Conservation (phyloP, 805 yeast species). For the Hanseniaspora osmophila region DNA sequence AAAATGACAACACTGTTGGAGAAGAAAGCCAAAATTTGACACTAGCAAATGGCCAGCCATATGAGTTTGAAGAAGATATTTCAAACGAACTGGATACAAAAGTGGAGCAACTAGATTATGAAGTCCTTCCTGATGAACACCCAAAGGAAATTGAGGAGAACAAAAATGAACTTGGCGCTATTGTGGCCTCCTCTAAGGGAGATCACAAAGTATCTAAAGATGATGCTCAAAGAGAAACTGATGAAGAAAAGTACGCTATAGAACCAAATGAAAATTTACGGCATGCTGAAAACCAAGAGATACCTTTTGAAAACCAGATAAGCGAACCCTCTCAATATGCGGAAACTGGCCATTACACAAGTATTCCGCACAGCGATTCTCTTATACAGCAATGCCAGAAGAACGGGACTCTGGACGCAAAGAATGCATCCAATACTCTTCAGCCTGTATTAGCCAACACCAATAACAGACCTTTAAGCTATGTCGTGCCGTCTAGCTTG, state of each 20-base stretch:
- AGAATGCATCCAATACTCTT: background rate
- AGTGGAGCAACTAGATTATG: too few relatives aligned
- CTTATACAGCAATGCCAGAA: background rate
- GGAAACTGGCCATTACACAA: too few relatives aligned
- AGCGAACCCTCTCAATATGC: too few relatives aligned
- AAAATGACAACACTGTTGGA: background rate
- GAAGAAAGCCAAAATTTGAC: background rate
- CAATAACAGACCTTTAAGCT: constrained; percentile 1
- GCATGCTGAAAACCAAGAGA: too few relatives aligned
- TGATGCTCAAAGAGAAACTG: background rate
- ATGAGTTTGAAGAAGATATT: background rate
- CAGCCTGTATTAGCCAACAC: background rate
- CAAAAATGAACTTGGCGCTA: constrained; percentile 4
- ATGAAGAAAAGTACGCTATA: too few relatives aligned
- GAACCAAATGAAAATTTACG: too few relatives aligned
- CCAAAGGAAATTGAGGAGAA: constrained; percentile 8
- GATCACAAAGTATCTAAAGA: constrained; percentile 9
- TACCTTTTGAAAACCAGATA: too few relatives aligned
- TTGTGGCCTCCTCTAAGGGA: constrained; percentile 1
- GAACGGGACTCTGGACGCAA: background rate
- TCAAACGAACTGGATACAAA: constrained; percentile 3
- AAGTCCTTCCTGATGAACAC: constrained; percentile 8
- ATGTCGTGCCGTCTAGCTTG: constrained; percentile 5
- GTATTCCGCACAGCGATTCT: too few relatives aligned
- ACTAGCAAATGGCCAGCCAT: background rate